A percentile compares a stretch with the other conserved stretches of the same genome.
phyloP scores from a whole-genome alignment of 2,329 filamentous ascomycete species.

The Apiospora marii region DNA sequence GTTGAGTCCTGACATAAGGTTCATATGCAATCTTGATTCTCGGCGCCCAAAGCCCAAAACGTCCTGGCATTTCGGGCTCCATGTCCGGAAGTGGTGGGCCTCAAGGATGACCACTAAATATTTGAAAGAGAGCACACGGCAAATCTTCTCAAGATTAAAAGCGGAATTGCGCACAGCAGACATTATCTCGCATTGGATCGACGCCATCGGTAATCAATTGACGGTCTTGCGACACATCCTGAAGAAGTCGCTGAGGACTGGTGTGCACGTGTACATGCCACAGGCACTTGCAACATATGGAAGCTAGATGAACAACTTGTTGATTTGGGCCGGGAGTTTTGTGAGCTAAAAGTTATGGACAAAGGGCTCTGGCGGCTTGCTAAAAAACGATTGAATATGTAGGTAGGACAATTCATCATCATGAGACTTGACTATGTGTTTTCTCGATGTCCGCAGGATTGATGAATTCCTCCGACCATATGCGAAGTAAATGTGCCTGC shows the following conservation, averaged over 20 bases:
- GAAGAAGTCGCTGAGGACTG: neutral
- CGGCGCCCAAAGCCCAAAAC: constrained; percentile 1
- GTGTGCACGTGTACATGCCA: neutral
- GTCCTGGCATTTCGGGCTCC: neutral
- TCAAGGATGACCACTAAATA: neutral
- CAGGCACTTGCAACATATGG: neutral
- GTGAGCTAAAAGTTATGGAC: too few relatives aligned
- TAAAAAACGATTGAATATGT: neutral
- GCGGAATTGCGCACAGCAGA: neutral
- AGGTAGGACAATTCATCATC: neutral
- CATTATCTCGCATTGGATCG: neutral
- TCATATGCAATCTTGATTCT: neutral
- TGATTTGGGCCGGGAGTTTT: neutral
- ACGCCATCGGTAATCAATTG: neutral
- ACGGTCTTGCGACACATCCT: neutral
- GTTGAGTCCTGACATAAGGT: neutral
- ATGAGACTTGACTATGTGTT: neutral
- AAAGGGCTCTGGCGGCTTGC: neutral
- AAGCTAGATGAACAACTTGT: neutral
- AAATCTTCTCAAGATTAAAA: neutral
- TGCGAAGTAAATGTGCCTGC: neutral
- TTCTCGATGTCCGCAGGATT: neutral
- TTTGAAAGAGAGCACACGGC: neutral
- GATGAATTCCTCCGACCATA: neutral
- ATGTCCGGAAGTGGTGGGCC: neutral